These are phyloP conservation scores for Colletotrichum filicis DNA, from an alignment of 2,329 filamentous ascomycete genomes.

Conservation along the genomic window DNA sequence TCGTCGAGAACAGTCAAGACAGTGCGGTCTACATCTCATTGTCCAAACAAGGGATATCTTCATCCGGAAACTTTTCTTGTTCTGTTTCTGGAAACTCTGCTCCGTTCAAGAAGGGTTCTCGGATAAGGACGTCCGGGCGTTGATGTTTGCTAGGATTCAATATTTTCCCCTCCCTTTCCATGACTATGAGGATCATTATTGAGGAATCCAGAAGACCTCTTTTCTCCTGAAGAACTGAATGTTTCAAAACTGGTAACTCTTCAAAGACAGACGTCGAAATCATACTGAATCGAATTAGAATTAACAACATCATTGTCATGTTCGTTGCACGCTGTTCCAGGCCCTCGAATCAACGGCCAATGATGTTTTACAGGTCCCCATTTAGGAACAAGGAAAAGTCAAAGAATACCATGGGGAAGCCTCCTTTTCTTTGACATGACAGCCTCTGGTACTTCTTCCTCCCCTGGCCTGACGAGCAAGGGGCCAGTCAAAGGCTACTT, in stretches of 20 bases:
- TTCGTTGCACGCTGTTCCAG: neutral
- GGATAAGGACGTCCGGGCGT: neutral
- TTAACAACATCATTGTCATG: neutral
- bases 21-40: neutral
- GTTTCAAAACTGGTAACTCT: neutral
- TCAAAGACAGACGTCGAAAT: neutral
- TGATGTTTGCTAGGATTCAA: neutral
- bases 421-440: neutral
- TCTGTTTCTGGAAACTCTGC: neutral
- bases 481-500: neutral
- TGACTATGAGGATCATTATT: neutral
- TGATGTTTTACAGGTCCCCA: neutral
- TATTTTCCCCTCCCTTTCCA: neutral
- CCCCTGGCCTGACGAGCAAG: neutral
- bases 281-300: neutral
- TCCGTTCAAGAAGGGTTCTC: neutral
- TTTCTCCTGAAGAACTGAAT: neutral
- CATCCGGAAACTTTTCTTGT: neutral
- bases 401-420: neutral
- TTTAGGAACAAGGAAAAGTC: neutral
- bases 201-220: neutral
- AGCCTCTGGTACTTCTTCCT: neutral
- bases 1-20: neutral
- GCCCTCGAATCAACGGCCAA: neutral
- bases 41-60: neutral